A percentile compares a stretch with the other conserved stretches of the same genome.
Conservation (phyloP, 2,329 filamentous ascomycete species). For the Aspergillus glaucus region DNA sequence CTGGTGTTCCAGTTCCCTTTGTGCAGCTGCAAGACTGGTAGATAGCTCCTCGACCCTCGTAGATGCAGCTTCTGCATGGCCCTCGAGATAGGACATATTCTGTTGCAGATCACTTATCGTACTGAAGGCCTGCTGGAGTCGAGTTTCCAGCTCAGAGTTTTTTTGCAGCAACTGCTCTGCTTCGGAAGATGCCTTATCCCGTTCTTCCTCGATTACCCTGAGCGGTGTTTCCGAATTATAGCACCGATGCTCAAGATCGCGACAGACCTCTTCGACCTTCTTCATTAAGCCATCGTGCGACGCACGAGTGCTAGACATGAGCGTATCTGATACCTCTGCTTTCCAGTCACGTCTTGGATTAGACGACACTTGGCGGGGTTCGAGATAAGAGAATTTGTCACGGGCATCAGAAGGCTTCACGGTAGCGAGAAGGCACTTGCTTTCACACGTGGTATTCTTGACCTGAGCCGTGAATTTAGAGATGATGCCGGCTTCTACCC, state of each 20-base stretch:
- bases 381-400: slow-evolving; percentile 5
- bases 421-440: slow-evolving; percentile 13
- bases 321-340: slow-evolving; percentile 36
- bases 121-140: slow-evolving; percentile 30
- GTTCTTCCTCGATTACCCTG: slow-evolving; percentile 31
- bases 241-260: slow-evolving; percentile 52
- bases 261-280: slow-evolving; percentile 48
- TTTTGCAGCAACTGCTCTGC: slow-evolving; percentile 29
- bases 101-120: slow-evolving; percentile 34
- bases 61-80: slow-evolving; percentile 33
- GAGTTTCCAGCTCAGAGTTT: slow-evolving; percentile 32
- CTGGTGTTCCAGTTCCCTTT: slow-evolving; percentile 33
- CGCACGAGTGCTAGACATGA: slow-evolving; percentile 38
- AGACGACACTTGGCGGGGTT: slow-evolving; percentile 10
- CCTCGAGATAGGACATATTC: slow-evolving; percentile 33
- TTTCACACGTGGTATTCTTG: slow-evolving; percentile 4
- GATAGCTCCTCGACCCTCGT: slow-evolving; percentile 33
- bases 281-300: slow-evolving; percentile 44
- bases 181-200: slow-evolving; percentile 28
- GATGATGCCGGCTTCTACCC: slow-evolving; percentile 10
- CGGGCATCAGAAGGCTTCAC: slow-evolving; percentile 7
- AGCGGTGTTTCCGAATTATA: slow-evolving; percentile 51
- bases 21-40: slow-evolving; percentile 24
- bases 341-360: slow-evolving; percentile 44
- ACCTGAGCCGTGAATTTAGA: slow-evolving; percentile 15